Evolutionary conservation across 1,139 yeast species (phyloP).

Genomic region (Kodamaea sp.): DNA sequence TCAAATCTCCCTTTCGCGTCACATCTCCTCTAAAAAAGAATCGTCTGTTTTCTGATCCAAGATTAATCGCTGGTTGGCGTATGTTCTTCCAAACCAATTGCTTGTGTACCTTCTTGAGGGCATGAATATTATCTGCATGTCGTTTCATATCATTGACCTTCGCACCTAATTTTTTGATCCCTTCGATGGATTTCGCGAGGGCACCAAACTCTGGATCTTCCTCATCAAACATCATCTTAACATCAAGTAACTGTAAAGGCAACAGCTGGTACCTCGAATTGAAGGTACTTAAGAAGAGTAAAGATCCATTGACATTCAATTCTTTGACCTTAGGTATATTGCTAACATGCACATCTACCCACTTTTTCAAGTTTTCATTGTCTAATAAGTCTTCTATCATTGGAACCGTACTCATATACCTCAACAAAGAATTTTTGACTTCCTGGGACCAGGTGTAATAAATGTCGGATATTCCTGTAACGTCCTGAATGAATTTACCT

Average conservation of each 20-base stretch:
- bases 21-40: conserved; percentile 64
- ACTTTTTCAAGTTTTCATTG: conserved; percentile 51
- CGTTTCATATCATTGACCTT: conserved; percentile 54
- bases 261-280: conserved; percentile 73
- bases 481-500: conserved; percentile 65
- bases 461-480: conserved; percentile 57
- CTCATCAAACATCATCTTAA: conserved; percentile 46
- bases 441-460: conserved; percentile 66
- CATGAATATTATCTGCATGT: conserved; percentile 54
- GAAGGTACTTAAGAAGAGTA: conserved; percentile 73
- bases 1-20: conserved; percentile 61
- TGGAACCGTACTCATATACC: conserved; percentile 53
- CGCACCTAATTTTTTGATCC: conserved; percentile 35
- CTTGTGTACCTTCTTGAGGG: conserved; percentile 45
- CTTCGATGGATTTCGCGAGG: conserved; percentile 54
- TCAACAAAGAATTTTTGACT: conserved; percentile 55
- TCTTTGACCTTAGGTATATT: conserved; percentile 41
- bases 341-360: conserved; percentile 51
- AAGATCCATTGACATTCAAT: conserved; percentile 53
- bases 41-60: conserved; percentile 57
- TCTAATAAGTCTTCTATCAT: conserved; percentile 28
- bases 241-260: conserved; percentile 65
- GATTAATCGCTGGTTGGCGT: conserved; percentile 47
- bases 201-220: conserved; percentile 58
- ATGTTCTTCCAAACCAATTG: conserved; percentile 52